Conservation (phyloP, 1,284 basidiomycete species). For the Mycena citricolor region DNA sequence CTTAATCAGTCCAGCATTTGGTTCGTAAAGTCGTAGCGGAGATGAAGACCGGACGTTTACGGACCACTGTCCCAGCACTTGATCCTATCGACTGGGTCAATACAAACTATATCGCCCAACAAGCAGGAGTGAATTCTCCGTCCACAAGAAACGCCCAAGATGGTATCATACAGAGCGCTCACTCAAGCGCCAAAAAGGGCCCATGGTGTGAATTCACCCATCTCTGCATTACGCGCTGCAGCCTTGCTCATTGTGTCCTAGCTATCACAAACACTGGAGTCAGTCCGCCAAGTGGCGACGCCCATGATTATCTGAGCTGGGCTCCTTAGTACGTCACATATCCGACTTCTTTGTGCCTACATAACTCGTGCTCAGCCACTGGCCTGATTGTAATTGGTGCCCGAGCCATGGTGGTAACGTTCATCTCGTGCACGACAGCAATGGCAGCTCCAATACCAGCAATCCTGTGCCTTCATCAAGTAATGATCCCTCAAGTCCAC, state of each 20-base stretch:
- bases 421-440: slow-evolving; percentile 22
- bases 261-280: slow-evolving; percentile 38
- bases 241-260: slow-evolving; percentile 24
- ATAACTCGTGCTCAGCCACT: slow-evolving; percentile 38
- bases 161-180: slow-evolving; percentile 33
- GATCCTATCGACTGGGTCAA: slow-evolving; percentile 40
- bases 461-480: slow-evolving; percentile 1
- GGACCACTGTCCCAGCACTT: slow-evolving; percentile 21
- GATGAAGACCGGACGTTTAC: too few relatives aligned
- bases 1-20: slow-evolving; percentile 7
- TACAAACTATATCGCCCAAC: slow-evolving; percentile 32
- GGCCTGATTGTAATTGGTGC: slow-evolving; percentile 57
- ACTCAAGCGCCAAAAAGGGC: slow-evolving; percentile 30
- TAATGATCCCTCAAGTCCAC: background rate
- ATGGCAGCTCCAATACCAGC: slow-evolving; percentile 3
- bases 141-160: slow-evolving; percentile 32
- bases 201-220: slow-evolving; percentile 37
- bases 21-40: background rate
- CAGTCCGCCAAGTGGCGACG: slow-evolving; percentile 42
- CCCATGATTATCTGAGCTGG: slow-evolving; percentile 55
- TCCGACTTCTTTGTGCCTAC: background rate
- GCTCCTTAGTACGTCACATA: slow-evolving; percentile 49
- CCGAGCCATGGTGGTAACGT: slow-evolving; percentile 27
- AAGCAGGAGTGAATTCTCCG: slow-evolving; percentile 14
- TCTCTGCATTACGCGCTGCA: background rate